These are phyloP conservation scores for Mortierella hygrophila DNA, from an alignment of 192 early-diverging fungal genomes.

Conservation along the genomic window DNA sequence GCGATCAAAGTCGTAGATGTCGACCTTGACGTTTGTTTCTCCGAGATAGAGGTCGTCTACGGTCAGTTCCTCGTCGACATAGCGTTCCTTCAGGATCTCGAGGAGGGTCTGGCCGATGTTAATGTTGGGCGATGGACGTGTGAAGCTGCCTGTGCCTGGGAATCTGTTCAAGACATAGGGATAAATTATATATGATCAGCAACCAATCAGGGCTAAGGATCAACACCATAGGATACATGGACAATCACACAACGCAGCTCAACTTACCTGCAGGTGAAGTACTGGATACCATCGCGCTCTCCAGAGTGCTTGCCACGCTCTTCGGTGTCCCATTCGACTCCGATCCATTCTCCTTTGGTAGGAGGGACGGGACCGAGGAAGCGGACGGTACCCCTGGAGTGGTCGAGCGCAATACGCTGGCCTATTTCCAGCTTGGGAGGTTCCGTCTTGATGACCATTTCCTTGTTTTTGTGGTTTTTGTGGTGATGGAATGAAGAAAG, in stretches of 20 bases:
- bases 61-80: conserved; percentile 40
- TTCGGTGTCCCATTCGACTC: conserved; percentile 74
- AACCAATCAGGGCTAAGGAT: neutral
- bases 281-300: conserved; percentile 60
- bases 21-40: conserved; percentile 61
- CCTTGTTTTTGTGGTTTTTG: neutral
- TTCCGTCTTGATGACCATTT: neutral
- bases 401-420: conserved; percentile 59
- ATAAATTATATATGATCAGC: neutral
- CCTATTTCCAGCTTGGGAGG: conserved; percentile 26
- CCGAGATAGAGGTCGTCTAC: conserved; percentile 49
- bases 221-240: neutral
- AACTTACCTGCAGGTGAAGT: conserved; percentile 68
- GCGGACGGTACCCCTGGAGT: conserved; percentile 59
- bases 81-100: conserved; percentile 58
- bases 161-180: conserved; percentile 13
- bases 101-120: conserved; percentile 57
- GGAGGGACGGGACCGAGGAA: conserved; percentile 62
- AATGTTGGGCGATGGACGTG: conserved; percentile 62
- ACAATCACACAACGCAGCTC: neutral
- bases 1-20: conserved; percentile 67
- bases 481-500: neutral
- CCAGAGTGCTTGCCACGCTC: conserved; percentile 73
- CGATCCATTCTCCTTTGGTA: conserved; percentile 69
- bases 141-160: conserved; percentile 67